Conservation (phyloP, 192 early-diverging fungal species). For the Geranomyces variabilis region DNA sequence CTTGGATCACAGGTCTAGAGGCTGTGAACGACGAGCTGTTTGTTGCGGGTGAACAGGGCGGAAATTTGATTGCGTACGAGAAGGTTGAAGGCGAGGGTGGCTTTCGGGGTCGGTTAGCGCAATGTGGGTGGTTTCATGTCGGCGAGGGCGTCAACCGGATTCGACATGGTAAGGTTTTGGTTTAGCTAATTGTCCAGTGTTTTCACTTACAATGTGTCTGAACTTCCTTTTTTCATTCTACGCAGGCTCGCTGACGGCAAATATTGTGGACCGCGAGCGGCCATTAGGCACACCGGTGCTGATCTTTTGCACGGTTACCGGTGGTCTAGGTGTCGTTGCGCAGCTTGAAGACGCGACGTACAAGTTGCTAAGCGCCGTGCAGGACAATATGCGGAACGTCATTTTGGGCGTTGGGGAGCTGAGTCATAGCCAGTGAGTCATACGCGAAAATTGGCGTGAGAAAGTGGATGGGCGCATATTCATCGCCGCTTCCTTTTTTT, state of each 20-base stretch:
- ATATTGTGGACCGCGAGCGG: slow-evolving; percentile 61
- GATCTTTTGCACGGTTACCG: slow-evolving; percentile 78
- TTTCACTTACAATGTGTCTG: too few species aligned
- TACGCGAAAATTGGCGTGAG: too few species aligned
- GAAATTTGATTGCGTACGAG: slow-evolving; percentile 64
- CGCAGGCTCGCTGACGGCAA: slow-evolving; percentile 81
- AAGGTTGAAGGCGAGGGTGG: slow-evolving; percentile 57
- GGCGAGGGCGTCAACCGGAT: slow-evolving; percentile 84
- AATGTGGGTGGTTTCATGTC: slow-evolving; percentile 73
- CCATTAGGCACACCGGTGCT: slow-evolving; percentile 52
- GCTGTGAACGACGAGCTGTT: slow-evolving; percentile 60
- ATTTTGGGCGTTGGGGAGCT: slow-evolving; percentile 63
- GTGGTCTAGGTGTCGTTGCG: slow-evolving; percentile 78
- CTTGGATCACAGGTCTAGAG: slow-evolving; percentile 69
- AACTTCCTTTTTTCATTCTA: too few species aligned
- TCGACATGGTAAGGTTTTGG: slow-evolving; percentile 62
- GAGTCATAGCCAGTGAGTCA: slow-evolving; percentile 59
- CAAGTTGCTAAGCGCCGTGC: slow-evolving; percentile 61
- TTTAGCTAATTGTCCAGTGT: neutral
- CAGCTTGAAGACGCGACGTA: slow-evolving; percentile 64
- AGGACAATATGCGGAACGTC: slow-evolving; percentile 64
- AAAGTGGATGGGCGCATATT: neutral
- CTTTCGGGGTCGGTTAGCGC: slow-evolving; percentile 48
- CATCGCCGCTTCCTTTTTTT: neutral
- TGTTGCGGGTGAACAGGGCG: slow-evolving; percentile 61